Evolutionary conservation across 2,329 filamentous ascomycete species (phyloP).

Genomic region (Pseudogymnoascus sp.): DNA sequence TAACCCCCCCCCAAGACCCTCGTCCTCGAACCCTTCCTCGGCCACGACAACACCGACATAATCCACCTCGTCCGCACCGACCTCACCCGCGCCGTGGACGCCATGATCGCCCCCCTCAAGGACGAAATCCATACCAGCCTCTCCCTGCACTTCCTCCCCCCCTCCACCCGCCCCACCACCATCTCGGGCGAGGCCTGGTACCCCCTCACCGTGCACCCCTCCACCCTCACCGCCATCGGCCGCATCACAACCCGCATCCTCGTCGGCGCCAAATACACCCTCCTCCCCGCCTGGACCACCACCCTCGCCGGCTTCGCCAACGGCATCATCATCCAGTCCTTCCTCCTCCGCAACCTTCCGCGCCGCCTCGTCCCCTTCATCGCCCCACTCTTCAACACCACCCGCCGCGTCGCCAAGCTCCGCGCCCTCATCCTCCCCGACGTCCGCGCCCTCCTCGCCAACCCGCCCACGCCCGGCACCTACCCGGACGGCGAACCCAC

Average conservation of each 20-base stretch:
- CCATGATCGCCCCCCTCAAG: background rate
- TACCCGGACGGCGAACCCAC: background rate
- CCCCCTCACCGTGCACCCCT: background rate
- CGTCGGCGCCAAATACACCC: background rate
- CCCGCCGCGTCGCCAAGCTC: background rate
- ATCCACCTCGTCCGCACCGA: background rate
- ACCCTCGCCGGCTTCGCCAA: background rate
- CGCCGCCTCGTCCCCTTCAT: background rate
- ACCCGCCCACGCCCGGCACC: background rate
- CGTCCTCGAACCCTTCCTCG: slow-evolving; percentile 3
- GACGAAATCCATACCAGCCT: background rate
- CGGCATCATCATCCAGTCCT: background rate
- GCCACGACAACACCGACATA: slow-evolving; percentile 6
- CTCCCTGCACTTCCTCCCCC: background rate
- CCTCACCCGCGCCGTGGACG: background rate
- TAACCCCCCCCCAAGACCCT: background rate
- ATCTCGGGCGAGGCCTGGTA: background rate
- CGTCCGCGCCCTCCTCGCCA: background rate
- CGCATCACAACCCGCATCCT: background rate
- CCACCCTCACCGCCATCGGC: background rate
- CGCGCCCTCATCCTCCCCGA: background rate
- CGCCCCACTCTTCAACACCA: background rate
- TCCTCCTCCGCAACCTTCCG: background rate
- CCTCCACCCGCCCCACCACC: background rate
- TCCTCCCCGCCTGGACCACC: background rate